phyloP scores from a whole-genome alignment of 306 rosid species.

The Comarum palustre region DNA sequence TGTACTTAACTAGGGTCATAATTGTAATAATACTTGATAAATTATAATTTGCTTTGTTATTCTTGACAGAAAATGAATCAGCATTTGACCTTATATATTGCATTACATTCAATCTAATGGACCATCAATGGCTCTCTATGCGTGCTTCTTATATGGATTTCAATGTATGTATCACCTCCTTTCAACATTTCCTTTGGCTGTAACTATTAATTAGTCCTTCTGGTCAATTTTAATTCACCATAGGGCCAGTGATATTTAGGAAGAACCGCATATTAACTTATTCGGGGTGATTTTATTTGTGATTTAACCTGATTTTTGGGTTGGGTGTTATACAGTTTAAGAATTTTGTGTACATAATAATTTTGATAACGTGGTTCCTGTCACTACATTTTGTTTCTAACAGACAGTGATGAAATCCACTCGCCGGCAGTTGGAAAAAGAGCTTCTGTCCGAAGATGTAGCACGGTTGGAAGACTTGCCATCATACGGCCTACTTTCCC shows the following conservation, averaged over 20 bases:
- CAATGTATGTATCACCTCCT: slow-evolving; percentile 61
- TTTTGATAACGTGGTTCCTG: slow-evolving; percentile 21
- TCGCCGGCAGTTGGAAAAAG: slow-evolving; percentile 89
- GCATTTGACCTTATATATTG: slow-evolving; percentile 97
- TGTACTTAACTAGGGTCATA: slow-evolving; percentile 1
- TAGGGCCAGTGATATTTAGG: neutral
- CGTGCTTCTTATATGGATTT: slow-evolving; percentile 98
- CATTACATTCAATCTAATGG: slow-evolving; percentile 97
- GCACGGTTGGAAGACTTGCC: slow-evolving; percentile 81
- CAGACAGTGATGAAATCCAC: slow-evolving; percentile 97
- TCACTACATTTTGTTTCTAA: slow-evolving; percentile 20
- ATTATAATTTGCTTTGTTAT: slow-evolving; percentile 17
- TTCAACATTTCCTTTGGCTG: neutral
- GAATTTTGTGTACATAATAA: slow-evolving; percentile 3
- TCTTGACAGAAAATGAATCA: slow-evolving; percentile 65
- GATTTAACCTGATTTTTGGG: neutral
- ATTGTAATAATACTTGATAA: neutral
- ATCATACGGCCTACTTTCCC: slow-evolving; percentile 72
- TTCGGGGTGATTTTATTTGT: neutral
- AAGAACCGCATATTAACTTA: neutral
- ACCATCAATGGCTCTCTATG: slow-evolving; percentile 96
- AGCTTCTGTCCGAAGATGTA: slow-evolving; percentile 73
- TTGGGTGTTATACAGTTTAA: neutral
- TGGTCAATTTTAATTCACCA: neutral
- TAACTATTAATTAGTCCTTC: neutral